Evolutionary conservation across 148 eudicot genomes (phyloP).

Genomic region (Cornus controversa): DNA sequence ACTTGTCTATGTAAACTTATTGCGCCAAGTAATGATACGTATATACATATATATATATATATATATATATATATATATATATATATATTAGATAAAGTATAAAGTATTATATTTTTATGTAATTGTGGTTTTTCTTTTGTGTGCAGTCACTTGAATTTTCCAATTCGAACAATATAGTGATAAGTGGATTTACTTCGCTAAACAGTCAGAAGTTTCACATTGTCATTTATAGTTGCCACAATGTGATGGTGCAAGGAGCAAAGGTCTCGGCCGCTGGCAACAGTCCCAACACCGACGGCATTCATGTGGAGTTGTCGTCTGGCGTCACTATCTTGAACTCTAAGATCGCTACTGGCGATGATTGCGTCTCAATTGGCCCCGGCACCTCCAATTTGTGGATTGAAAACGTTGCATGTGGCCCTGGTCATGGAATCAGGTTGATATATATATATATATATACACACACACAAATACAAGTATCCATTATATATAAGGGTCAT

Average conservation of each 20-base stretch:
- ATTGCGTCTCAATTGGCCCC: constrained; percentile 51
- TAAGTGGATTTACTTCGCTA: constrained; percentile 33
- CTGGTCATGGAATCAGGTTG: constrained; percentile 33
- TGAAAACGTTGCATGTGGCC: constrained; percentile 24
- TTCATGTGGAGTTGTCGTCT: constrained; percentile 35
- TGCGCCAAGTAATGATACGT: too few species aligned
- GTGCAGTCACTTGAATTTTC: constrained; percentile 13
- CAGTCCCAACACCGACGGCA: constrained; percentile 71
- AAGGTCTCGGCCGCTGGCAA: constrained; percentile 27
- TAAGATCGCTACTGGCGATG: constrained; percentile 43
- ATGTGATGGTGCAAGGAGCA: constrained; percentile 23
- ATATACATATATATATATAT: too few species aligned
- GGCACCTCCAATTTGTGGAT: constrained; percentile 33
- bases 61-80: too few species aligned
- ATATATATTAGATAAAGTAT: too few species aligned
- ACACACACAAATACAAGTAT: not conserved
- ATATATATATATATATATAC: not conserved
- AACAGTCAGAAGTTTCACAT: constrained; percentile 51
- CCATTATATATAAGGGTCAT: too few species aligned
- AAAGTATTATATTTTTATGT: too few species aligned
- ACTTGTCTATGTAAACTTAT: too few species aligned
- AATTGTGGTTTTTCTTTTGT: too few species aligned
- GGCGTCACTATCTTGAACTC: constrained; percentile 29
- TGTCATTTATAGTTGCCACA: constrained; percentile 28
- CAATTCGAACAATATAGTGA: constrained; percentile 28